Evolutionary conservation across 371 early-diverging fungal genomes (phyloP).

Genomic region (Circinella minor): DNA sequence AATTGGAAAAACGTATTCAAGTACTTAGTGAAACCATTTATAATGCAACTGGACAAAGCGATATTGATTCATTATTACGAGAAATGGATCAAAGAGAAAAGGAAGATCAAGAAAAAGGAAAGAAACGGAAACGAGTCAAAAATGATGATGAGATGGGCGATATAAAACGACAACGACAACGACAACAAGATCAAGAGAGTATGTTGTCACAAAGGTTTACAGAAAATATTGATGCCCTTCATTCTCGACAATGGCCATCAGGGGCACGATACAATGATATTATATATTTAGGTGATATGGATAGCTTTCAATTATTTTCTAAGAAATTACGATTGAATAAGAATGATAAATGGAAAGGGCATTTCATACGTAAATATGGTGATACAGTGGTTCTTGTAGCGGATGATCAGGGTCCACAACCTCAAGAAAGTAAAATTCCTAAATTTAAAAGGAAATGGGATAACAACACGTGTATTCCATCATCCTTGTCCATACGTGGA

Average conservation of each 20-base stretch:
- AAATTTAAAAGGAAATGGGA: slow-evolving; percentile 2
- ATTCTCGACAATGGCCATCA: slow-evolving; percentile 23
- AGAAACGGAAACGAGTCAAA: neutral
- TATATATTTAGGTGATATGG: slow-evolving; percentile 48
- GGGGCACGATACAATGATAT: slow-evolving; percentile 35
- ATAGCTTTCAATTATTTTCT: slow-evolving; percentile 46
- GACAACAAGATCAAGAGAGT: neutral
- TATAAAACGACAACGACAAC: neutral
- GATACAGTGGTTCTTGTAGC: slow-evolving; percentile 43
- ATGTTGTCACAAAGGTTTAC: neutral
- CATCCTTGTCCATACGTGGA: neutral
- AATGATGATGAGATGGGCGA: too few species aligned
- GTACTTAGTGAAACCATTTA: slow-evolving; percentile 32
- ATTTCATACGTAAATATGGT: slow-evolving; percentile 44
- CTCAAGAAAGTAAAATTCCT: slow-evolving; percentile 11
- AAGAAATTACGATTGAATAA: slow-evolving; percentile 43
- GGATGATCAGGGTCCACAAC: slow-evolving; percentile 21
- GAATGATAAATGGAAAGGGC: slow-evolving; percentile 32
- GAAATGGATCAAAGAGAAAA: slow-evolving; percentile 7
- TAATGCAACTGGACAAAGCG: slow-evolving; percentile 7
- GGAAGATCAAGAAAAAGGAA: slow-evolving; percentile 2
- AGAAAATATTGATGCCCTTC: slow-evolving; percentile 15
- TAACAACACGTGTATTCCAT: slow-evolving; percentile 10
- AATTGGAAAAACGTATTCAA: slow-evolving; percentile 42
- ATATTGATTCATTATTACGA: slow-evolving; percentile 9